Percentiles rank a stretch among this genome's conserved stretches.
Evolutionary conservation across 179 eudicot genomes (phyloP).

Genomic region (Silene noctiflora): DNA sequence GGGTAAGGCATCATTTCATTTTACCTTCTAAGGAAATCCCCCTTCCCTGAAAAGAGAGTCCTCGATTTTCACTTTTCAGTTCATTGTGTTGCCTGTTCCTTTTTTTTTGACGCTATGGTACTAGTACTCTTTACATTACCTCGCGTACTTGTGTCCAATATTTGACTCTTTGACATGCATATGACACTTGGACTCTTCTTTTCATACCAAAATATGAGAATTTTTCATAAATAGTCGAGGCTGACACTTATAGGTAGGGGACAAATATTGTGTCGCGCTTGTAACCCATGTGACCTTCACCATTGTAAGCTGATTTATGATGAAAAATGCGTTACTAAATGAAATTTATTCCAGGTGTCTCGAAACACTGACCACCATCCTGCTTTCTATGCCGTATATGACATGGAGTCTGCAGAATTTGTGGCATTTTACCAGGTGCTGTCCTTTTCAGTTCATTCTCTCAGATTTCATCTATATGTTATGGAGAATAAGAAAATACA

Average conservation of each 20-base stretch:
- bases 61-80: background rate
- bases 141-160: background rate
- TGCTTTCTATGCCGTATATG: slow-evolving; percentile 90
- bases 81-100: background rate
- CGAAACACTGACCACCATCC: slow-evolving; percentile 82
- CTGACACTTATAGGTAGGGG: background rate
- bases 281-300: background rate
- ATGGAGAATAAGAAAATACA: background rate
- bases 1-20: slow-evolving; percentile 47
- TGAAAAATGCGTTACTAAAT: slow-evolving; percentile 13
- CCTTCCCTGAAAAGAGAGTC: background rate
- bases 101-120: background rate
- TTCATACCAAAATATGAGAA: background rate
- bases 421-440: slow-evolving; percentile 87
- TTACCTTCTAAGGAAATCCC: background rate
- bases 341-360: slow-evolving; percentile 49
- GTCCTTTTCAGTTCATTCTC: background rate
- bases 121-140: background rate
- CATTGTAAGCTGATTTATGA: slow-evolving; percentile 12
- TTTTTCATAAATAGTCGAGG: background rate
- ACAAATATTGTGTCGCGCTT: background rate
- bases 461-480: background rate
- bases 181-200: background rate
- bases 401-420: slow-evolving; percentile 92
- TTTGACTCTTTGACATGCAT: background rate